Evolutionary conservation across 768 basidiomycete species (phyloP).

Genomic region (Sistotremastrum suecicum): DNA sequence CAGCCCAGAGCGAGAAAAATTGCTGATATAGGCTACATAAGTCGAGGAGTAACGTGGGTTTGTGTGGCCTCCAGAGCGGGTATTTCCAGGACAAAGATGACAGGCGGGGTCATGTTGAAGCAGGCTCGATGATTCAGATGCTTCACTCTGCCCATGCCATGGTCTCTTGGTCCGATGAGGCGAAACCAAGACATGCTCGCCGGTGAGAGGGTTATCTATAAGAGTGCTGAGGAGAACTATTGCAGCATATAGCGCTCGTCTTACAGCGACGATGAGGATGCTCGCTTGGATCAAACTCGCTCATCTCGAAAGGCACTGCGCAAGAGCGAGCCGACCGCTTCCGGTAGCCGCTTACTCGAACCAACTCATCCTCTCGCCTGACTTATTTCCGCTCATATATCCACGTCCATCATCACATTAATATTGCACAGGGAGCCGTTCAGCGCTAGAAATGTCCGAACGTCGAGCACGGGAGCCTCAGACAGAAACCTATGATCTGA

Average conservation of each 20-base stretch:
- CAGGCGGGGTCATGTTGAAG: conserved; percentile 59
- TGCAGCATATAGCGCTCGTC: conserved; percentile 10
- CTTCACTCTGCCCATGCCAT: conserved; percentile 80
- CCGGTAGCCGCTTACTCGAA: too few relatives aligned
- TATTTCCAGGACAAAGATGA: conserved; percentile 82
- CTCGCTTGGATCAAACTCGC: conserved; percentile 38
- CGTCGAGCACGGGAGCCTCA: too few relatives aligned
- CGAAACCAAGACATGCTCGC: conserved; percentile 69
- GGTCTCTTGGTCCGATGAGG: conserved; percentile 85
- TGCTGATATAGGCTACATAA: conserved; percentile 19
- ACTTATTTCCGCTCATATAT: too few relatives aligned
- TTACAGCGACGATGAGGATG: conserved; percentile 63
- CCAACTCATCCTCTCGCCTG: too few relatives aligned
- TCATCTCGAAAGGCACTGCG: conserved; percentile 3
- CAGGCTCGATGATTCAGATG: conserved; percentile 35
- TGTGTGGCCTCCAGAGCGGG: conserved; percentile 50
- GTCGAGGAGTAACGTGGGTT: conserved; percentile 61
- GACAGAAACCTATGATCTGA: too few relatives aligned
- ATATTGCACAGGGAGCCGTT: too few relatives aligned
- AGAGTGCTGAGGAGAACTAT: background rate
- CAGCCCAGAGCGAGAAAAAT: background rate
- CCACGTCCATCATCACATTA: too few relatives aligned
- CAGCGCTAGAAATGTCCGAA: too few relatives aligned
- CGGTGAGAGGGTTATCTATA: conserved; percentile 67
- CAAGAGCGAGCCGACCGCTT: background rate